Base-by-base conservation (phyloP, 352 stramenopile genomes). In the Pythium plurisporium region DNA sequence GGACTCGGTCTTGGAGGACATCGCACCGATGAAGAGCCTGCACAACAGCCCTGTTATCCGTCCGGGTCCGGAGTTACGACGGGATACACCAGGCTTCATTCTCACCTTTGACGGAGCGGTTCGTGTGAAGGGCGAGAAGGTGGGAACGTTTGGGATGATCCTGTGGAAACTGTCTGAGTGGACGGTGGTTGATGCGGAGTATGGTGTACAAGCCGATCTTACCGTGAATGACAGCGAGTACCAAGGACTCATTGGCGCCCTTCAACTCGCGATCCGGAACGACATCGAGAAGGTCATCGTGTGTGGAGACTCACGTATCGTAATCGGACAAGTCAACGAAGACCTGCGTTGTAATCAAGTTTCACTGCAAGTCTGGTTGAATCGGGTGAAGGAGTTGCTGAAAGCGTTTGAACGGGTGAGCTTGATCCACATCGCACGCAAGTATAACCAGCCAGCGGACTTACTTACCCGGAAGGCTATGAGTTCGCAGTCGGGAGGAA, bases 101-200 rank as follows among this genome's bases (percentile, higher is more conserved):
- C 23, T 48, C 0, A 63, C 45, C 19, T 63, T 63, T 22, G 55
- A 63, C 27, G 55, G 38, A 26, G 38, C 38, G 17, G 33, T 61
- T 37, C 41, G 50, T 54, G 23, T 27, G 10, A 48, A 11, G 51
- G 51, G 14, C 27, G 34, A 14, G 9, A 27, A 17, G 40, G 12
- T 44, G 2, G 38, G 38, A 11, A 26, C 6, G 20, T 44, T 23
- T 19, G 41, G 41, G 17, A 48, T 48, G 41, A 48, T 48, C 30
- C 5, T 31, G 41, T 48, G 41, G 41, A 17, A 25, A 1, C 4
- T 48, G 20, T 22, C 41, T 12, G 41, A 29, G 1, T 59, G 30
- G 36, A 42, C 14, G 19, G 11, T 40, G 30, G 20, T 31, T 22
- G 31, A 3, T 36, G 41, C 31, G 5, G 34, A 17, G 33, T 52